phyloP scores from a whole-genome alignment of 768 basidiomycete species.

The Calocybe indica region DNA sequence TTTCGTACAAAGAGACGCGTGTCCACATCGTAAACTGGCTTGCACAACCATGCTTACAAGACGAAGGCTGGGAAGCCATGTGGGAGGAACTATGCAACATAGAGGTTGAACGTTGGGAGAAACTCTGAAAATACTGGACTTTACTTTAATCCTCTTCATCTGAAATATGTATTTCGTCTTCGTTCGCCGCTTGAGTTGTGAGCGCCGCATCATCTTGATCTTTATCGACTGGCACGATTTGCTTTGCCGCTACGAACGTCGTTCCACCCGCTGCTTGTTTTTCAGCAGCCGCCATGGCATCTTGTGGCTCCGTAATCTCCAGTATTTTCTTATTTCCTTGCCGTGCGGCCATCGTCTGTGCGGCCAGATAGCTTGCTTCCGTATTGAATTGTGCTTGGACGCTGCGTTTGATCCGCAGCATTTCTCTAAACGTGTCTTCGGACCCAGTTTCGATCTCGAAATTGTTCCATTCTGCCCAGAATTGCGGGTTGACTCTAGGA shows the following conservation, averaged over 20 bases:
- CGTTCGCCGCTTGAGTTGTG: conserved; percentile 43
- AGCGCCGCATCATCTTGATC: conserved; percentile 21
- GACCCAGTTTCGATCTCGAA: conserved; percentile 99
- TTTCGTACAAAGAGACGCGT: conserved; percentile 66
- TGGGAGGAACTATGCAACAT: conserved; percentile 77
- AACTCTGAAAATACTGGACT: conserved; percentile 12
- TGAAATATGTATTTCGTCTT: conserved; percentile 84
- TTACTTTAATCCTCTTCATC: conserved; percentile 49
- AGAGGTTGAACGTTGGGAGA: conserved; percentile 73
- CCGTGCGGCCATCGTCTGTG: conserved; percentile 74
- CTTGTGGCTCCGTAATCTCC: conserved; percentile 41
- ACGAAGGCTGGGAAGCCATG: conserved; percentile 59
- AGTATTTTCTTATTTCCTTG: conserved; percentile 46
- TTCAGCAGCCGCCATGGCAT: conserved; percentile 88
- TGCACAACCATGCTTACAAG: conserved; percentile 61
- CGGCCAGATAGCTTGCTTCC: conserved; percentile 88
- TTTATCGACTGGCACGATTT: conserved; percentile 30
- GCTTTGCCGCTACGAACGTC: conserved; percentile 74
- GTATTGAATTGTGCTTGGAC: conserved; percentile 99
- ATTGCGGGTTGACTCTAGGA: conserved; percentile 83
- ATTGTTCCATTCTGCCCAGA: conserved; percentile 96
- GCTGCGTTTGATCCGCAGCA: conserved; percentile 93
- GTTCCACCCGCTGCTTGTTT: conserved; percentile 44
- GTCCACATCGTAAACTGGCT: conserved; percentile 60
- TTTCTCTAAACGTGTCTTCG: conserved; percentile 96